These are phyloP conservation scores for Silene uniflora DNA, from an alignment of 148 eudicot genomes.

Conservation along the genomic window DNA sequence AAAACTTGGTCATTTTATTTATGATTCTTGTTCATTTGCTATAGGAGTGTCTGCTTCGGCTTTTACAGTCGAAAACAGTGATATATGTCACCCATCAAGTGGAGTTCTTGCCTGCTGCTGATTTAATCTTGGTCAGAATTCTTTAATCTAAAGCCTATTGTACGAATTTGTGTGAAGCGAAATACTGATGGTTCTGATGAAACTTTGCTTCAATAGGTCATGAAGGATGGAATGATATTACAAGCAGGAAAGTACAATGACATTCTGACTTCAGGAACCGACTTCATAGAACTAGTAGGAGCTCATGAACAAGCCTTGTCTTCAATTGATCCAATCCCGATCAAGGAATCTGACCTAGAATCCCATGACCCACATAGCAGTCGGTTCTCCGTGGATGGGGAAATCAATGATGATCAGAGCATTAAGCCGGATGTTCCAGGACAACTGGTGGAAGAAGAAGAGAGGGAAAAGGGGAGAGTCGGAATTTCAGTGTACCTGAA, in stretches of 20 bases:
- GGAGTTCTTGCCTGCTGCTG: conserved; percentile 43
- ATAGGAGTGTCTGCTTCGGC: conserved; percentile 43
- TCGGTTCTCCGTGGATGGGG: conserved; percentile 14
- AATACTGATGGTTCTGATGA: not conserved
- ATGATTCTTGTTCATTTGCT: not conserved
- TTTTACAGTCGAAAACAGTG: conserved; percentile 34
- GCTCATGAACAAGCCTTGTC: conserved; percentile 34
- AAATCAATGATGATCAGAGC: not conserved
- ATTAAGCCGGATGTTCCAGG: conserved; percentile 7
- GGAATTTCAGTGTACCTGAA: conserved; percentile 40
- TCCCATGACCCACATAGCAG: not conserved
- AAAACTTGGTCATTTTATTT: not conserved
- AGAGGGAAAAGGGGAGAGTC: conserved; percentile 44
- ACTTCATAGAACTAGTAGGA: conserved; percentile 12
- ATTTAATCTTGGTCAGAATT: conserved; percentile 41
- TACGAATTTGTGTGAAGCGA: not conserved
- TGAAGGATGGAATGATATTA: conserved; percentile 46
- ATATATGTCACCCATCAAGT: conserved; percentile 43
- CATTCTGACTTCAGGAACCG: conserved; percentile 11
- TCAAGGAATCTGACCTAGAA: not conserved
- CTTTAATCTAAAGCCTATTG: too few species aligned
- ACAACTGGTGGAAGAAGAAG: conserved; percentile 50
- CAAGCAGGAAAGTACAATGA: conserved; percentile 14
- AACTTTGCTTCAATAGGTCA: conserved; percentile 26
- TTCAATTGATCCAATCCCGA: conserved; percentile 21